phyloP scores from a whole-genome alignment of 1,139 yeast species.

The Tardiomyces blankii region DNA sequence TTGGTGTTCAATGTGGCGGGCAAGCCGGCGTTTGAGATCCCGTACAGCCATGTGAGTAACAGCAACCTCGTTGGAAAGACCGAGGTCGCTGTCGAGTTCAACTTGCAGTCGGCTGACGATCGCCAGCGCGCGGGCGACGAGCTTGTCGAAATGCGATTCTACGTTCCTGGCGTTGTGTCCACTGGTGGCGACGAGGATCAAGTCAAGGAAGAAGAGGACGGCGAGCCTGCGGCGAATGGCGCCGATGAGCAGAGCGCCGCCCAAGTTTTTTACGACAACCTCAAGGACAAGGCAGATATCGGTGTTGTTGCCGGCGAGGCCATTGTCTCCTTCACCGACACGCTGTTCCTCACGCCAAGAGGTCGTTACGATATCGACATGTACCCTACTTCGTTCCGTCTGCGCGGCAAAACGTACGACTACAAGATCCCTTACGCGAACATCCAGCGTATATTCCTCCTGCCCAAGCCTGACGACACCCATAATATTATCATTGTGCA shows the following conservation, averaged over 20 bases:
- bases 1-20: conserved; percentile 77
- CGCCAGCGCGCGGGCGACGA: conserved; percentile 74
- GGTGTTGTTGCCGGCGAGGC: conserved; percentile 96
- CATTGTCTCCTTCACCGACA: conserved; percentile 88
- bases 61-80: conserved; percentile 88
- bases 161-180: conserved; percentile 71
- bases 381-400: conserved; percentile 77
- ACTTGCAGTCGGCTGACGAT: conserved; percentile 45
- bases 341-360: conserved; percentile 83
- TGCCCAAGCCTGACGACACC: conserved; percentile 90
- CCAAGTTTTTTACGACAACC: conserved; percentile 73
- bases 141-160: conserved; percentile 86
- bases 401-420: conserved; percentile 96
- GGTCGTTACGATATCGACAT: conserved; percentile 97
- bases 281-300: conserved; percentile 91
- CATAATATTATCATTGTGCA: conserved; percentile 83
- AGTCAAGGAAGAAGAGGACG: conserved; percentile 17
- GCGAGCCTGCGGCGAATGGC: conserved; percentile 6
- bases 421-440: conserved; percentile 89
- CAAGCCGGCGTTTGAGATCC: conserved; percentile 85
- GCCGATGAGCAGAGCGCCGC: conserved; percentile 49
- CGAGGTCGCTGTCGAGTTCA: conserved; percentile 87
- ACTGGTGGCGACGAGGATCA: conserved; percentile 25
- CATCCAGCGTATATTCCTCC: conserved; percentile 78
- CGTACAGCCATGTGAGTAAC: conserved; percentile 69